A percentile compares a stretch with the other conserved stretches of the same genome.
Conservation (phyloP, 2,329 filamentous ascomycete species). For the Trichoderma hamatum region DNA sequence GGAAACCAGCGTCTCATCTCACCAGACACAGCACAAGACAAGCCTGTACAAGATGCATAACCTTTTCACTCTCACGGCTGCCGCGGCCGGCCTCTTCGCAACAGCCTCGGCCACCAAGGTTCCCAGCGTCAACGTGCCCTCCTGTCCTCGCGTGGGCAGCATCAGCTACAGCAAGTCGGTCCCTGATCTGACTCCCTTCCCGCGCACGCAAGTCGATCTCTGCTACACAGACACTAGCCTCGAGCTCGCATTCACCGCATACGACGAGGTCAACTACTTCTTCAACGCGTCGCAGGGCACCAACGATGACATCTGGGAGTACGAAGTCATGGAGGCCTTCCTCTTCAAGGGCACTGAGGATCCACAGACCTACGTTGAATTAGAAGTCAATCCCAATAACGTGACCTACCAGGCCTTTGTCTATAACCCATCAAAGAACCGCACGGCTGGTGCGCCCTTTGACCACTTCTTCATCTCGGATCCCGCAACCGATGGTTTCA, state of each 20-base stretch:
- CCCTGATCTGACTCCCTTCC: conserved; percentile 46
- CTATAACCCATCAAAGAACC: conserved; percentile 53
- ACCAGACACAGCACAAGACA: background rate
- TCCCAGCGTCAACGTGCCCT: conserved; percentile 43
- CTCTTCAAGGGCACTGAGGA: conserved; percentile 50
- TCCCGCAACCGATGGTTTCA: conserved; percentile 47
- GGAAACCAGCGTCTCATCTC: background rate
- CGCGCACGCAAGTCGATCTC: conserved; percentile 49
- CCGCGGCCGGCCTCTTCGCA: conserved; percentile 14
- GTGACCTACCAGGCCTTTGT: conserved; percentile 55
- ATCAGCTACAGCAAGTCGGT: conserved; percentile 47
- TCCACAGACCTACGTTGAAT: conserved; percentile 54
- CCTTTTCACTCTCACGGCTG: conserved; percentile 14
- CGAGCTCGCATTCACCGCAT: conserved; percentile 48
- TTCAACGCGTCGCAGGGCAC: conserved; percentile 47
- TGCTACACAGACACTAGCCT: conserved; percentile 50
- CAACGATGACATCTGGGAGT: conserved; percentile 52
- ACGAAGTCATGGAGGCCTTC: conserved; percentile 57
- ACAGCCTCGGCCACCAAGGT: conserved; percentile 25
- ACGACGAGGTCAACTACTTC: conserved; percentile 51
- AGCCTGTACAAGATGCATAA: conserved; percentile 9
- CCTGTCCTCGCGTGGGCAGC: conserved; percentile 43
- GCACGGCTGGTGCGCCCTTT: conserved; percentile 46
- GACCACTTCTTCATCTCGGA: conserved; percentile 48
- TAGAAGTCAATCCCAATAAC: conserved; percentile 55